Percentiles rank a stretch among this genome's conserved stretches.
phyloP scores from a whole-genome alignment of 495 filamentous ascomycete genomes.

The Thozetella sp. region DNA sequence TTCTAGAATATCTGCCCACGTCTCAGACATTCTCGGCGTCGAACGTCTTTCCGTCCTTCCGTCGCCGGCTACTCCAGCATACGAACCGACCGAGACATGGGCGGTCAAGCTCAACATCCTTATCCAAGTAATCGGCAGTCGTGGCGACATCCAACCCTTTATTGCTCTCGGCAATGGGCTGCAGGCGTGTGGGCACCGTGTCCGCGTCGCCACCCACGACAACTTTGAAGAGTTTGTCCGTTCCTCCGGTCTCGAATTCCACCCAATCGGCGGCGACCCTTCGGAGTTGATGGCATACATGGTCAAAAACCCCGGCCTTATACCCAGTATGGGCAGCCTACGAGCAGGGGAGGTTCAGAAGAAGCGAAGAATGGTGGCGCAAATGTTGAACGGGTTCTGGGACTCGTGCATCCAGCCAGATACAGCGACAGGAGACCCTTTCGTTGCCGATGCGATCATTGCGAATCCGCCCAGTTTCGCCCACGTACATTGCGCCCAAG shows the following conservation, averaged over 20 bases:
- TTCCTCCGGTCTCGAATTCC: conserved; percentile 62
- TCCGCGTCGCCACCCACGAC: conserved; percentile 65
- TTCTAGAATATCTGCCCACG: background rate
- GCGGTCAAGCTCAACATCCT: conserved; percentile 60
- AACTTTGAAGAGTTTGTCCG: conserved; percentile 66
- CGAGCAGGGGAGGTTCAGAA: conserved; percentile 59
- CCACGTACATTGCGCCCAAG: conserved; percentile 61
- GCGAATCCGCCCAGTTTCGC: conserved; percentile 63
- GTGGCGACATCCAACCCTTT: conserved; percentile 74
- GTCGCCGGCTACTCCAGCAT: background rate
- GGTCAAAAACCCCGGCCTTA: conserved; percentile 71
- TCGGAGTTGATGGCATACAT: conserved; percentile 73
- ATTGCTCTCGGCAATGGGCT: conserved; percentile 66
- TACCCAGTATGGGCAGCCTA: conserved; percentile 59
- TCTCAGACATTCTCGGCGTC: background rate
- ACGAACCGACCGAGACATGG: background rate
- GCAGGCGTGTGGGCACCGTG: conserved; percentile 62
- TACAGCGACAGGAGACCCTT: conserved; percentile 36
- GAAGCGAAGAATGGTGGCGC: conserved; percentile 58
- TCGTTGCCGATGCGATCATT: conserved; percentile 64
- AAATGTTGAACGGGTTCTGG: conserved; percentile 60
- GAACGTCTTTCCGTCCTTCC: background rate
- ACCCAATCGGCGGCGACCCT: conserved; percentile 65
- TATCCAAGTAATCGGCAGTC: conserved; percentile 71
- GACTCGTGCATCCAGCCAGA: conserved; percentile 51